phyloP scores from a whole-genome alignment of 2,329 filamentous ascomycete genomes.

The Talaromyces sp. region DNA sequence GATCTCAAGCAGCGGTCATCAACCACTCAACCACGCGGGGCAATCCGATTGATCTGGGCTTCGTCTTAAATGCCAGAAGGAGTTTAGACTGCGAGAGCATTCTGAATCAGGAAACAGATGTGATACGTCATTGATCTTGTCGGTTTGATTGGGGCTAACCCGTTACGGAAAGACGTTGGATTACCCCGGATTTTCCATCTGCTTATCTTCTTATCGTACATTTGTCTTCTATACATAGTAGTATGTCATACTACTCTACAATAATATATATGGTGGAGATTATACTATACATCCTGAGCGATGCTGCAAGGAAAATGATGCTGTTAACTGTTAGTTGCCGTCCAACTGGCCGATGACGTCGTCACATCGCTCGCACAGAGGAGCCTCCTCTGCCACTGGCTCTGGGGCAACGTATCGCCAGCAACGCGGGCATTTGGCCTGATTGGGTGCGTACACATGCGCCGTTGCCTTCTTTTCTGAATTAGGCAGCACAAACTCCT shows the following conservation, averaged over 20 bases:
- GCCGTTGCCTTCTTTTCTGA: constrained; percentile 32
- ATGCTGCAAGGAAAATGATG: background rate
- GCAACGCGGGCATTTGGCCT: constrained; percentile 77
- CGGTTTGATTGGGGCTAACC: background rate
- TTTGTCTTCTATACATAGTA: background rate
- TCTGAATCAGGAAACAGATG: background rate
- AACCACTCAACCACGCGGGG: background rate
- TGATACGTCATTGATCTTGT: background rate
- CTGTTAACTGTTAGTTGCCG: background rate
- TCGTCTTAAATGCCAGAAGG: background rate
- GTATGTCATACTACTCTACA: background rate
- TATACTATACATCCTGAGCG: background rate
- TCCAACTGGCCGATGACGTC: constrained; percentile 54
- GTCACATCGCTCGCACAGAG: constrained; percentile 70
- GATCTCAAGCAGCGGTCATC: constrained; percentile 6
- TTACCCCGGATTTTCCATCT: constrained; percentile 6
- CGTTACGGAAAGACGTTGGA: background rate
- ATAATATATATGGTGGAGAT: background rate
- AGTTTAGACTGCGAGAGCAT: background rate
- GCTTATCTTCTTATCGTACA: constrained; percentile 1
- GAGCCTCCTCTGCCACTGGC: constrained; percentile 49
- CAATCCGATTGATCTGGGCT: background rate
- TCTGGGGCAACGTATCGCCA: constrained; percentile 76
- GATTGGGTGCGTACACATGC: constrained; percentile 47
- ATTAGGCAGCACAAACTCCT: constrained; percentile 38